phyloP scores from a whole-genome alignment of 2,329 filamentous ascomycete species.

The Fusarium nematophilum region DNA sequence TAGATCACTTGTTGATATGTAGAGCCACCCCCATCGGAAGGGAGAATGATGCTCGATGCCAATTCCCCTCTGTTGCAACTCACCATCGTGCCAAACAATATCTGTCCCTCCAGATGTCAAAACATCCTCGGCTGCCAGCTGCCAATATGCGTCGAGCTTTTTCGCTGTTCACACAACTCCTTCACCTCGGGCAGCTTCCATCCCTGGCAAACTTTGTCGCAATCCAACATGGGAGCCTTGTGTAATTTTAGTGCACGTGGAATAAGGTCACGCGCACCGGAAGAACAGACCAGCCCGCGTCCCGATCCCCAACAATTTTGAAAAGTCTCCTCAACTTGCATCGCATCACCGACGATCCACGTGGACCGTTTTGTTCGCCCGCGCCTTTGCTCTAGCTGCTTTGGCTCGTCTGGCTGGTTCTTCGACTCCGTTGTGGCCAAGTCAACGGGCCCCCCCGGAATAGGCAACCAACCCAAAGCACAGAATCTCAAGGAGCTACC shows the following conservation, averaged over 20 bases:
- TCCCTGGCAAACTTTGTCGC: not conserved
- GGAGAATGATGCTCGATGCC: too few relatives aligned
- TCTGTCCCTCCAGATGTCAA: slow-evolving; percentile 4
- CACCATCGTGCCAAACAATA: slow-evolving; percentile 17
- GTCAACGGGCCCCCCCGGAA: slow-evolving; percentile 8
- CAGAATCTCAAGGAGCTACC: not conserved
- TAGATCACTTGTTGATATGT: slow-evolving; percentile 22
- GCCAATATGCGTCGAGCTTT: not conserved
- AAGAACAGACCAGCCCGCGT: slow-evolving; percentile 31
- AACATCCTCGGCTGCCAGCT: slow-evolving; percentile 24
- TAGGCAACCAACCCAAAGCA: slow-evolving; percentile 2
- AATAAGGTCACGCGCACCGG: slow-evolving; percentile 35
- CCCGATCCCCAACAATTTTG: slow-evolving; percentile 36
- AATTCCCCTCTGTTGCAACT: slow-evolving; percentile 9
- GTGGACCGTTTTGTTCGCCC: slow-evolving; percentile 34
- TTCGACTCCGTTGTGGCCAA: slow-evolving; percentile 32
- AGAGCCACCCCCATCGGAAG: too few relatives aligned
- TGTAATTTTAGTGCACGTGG: slow-evolving; percentile 22
- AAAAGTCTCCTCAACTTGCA: slow-evolving; percentile 16
- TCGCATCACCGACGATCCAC: slow-evolving; percentile 32
- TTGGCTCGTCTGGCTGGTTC: too few relatives aligned
- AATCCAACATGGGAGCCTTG: slow-evolving; percentile 12
- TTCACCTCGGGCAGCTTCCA: not conserved
- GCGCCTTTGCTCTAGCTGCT: too few relatives aligned
- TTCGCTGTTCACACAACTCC: not conserved